These are phyloP conservation scores for Protomyces gravidus DNA, from an alignment of 1,139 yeast genomes.

Conservation along the genomic window DNA sequence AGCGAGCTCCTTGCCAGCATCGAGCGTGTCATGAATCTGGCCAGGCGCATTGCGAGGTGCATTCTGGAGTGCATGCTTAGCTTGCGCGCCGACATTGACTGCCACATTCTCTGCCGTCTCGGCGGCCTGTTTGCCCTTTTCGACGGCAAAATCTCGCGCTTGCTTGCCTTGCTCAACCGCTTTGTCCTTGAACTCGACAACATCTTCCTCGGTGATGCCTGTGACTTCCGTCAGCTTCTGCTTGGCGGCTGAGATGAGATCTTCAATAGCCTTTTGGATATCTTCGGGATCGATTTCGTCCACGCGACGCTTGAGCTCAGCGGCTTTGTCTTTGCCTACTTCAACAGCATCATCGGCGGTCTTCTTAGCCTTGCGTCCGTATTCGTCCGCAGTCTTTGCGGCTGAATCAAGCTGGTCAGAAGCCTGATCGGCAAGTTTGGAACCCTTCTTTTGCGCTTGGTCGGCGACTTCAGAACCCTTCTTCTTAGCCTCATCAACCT, in stretches of 20 bases:
- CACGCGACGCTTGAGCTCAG: conserved; percentile 1
- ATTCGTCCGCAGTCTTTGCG: conserved; percentile 1
- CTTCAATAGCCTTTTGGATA: background rate
- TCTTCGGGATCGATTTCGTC: background rate
- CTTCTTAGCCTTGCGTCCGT: conserved; percentile 15
- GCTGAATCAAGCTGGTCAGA: background rate
- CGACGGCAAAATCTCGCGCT: background rate
- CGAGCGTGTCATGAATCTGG: conserved; percentile 21
- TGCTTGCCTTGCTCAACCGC: conserved; percentile 11
- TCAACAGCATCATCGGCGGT: conserved; percentile 28
- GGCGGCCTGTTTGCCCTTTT: conserved; percentile 13
- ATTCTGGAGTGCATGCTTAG: conserved; percentile 21
- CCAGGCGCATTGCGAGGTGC: conserved; percentile 25
- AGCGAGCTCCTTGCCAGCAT: conserved; percentile 16
- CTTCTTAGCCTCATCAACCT: conserved; percentile 14
- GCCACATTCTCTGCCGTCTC: conserved; percentile 9
- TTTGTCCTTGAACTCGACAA: conserved; percentile 10
- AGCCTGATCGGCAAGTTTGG: background rate
- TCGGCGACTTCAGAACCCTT: no score
- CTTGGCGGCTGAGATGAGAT: background rate
- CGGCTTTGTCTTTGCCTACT: conserved; percentile 9
- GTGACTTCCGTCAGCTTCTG: conserved; percentile 12
- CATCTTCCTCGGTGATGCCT: conserved; percentile 3
- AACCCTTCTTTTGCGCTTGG: background rate
- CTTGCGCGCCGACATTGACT: conserved; percentile 18